Base-by-base conservation (phyloP, 352 stramenopile genomes). In the Plasmopara halstedii region DNA sequence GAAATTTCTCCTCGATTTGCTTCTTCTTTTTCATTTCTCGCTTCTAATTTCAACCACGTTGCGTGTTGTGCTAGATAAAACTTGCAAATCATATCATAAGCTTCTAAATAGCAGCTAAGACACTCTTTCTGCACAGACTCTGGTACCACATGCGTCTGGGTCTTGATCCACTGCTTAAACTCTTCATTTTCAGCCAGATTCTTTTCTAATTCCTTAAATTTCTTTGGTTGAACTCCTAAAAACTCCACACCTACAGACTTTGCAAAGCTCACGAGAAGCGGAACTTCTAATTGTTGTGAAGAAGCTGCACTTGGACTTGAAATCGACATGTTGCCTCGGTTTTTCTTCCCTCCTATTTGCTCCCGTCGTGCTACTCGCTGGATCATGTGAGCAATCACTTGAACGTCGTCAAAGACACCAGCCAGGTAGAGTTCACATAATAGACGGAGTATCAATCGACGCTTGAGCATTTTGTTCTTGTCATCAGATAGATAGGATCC, bases 211-310 rank as follows among this genome's bases (percentile, higher is more conserved):
- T 86, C 64, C 48, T 85, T 83, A 51, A 73, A 73, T 53, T 82
- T 84, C 38, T 75, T 76, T 11, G 75, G 67, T 6, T 73, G 62
- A 7, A 86, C 65, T 11, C 82, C 79, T 10, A 94, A 60, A 55
- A 93, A 92, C 41, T 98, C 94, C 42, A 89, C 70, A 10, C 91
- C 91, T 2, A 86, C 88, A 1, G 81, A 70, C 58, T 98, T 98
- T 40, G 88, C 88, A 72, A 98, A 98, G 42, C 83, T 94, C 50
- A 97, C 87, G 11, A 98, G 74, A 35, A 98, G 64, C 55, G 88
- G 87, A 11, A 96, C 88, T 77, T 98, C 94, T 7, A 91, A 55
- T 55, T 88, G 81, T 46, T 83, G 73, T 2, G 69, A 62, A 7
- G 67, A 51, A 21, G 19, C 15, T 27, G 18, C 17, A 19, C 11